Evolutionary conservation across 2,329 filamentous ascomycete species (phyloP).

Genomic region (Pseudogymnoascus sp.): DNA sequence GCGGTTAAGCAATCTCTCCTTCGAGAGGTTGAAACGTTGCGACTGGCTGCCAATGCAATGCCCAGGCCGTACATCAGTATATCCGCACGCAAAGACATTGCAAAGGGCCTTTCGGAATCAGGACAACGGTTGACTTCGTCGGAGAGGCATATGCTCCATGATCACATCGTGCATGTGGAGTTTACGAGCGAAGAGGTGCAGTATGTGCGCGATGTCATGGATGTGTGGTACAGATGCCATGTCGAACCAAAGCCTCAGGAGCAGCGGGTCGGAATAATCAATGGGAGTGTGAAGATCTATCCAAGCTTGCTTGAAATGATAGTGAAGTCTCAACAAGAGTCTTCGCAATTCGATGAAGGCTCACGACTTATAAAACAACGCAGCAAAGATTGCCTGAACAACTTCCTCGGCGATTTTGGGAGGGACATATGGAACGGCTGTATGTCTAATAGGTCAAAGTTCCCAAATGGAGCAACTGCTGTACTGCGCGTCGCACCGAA

Average conservation of each 20-base stretch:
- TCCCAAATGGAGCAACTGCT: background rate
- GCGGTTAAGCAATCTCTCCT: background rate
- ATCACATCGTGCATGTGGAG: conserved; percentile 6
- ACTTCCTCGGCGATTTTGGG: background rate
- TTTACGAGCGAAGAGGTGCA: background rate
- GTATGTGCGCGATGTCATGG: conserved; percentile 2
- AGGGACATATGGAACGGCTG: background rate
- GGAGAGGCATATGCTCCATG: background rate
- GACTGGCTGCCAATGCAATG: background rate
- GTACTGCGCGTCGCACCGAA: background rate
- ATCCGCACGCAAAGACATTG: background rate
- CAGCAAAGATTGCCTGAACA: background rate
- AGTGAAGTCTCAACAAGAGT: conserved; percentile 13
- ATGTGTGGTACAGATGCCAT: background rate
- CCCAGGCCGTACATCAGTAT: background rate
- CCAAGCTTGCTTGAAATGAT: background rate
- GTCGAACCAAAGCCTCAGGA: background rate
- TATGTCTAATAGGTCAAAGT: background rate
- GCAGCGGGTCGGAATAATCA: background rate
- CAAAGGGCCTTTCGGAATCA: background rate
- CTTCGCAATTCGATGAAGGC: conserved; percentile 16
- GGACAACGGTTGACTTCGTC: background rate
- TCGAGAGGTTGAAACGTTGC: background rate
- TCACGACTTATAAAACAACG: background rate
- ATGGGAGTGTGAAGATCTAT: background rate